A percentile compares a stretch with the other conserved stretches of the same genome.
These are phyloP conservation scores for Aureobasidium sp. DNA, from an alignment of 2,329 filamentous ascomycete species.

Conservation along the genomic window DNA sequence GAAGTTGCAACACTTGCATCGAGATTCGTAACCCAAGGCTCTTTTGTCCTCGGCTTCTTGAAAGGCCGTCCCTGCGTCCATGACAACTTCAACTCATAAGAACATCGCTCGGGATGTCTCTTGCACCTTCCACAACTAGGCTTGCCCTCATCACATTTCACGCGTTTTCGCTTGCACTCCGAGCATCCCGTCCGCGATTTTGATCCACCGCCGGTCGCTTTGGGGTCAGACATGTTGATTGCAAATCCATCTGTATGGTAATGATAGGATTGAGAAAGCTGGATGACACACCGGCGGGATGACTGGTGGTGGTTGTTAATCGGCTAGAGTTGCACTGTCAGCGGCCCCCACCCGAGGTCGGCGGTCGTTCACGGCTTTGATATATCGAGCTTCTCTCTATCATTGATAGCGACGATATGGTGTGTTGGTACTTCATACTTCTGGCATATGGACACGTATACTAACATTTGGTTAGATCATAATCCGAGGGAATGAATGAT, in stretches of 20 bases:
- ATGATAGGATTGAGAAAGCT: background rate
- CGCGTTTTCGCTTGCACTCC: constrained; percentile 24
- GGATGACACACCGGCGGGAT: constrained; percentile 5
- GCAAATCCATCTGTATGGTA: background rate
- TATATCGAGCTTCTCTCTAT: background rate
- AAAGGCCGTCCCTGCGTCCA: constrained; percentile 11
- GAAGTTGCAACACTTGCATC: background rate
- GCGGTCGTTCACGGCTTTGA: background rate
- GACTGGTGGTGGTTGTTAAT: constrained; percentile 8
- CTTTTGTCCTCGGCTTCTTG: constrained; percentile 11
- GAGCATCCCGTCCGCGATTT: constrained; percentile 24
- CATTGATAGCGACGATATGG: background rate
- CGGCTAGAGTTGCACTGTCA: constrained; percentile 1
- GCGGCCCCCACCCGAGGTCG: background rate
- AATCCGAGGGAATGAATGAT: too few relatives aligned
- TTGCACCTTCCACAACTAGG: constrained; percentile 20
- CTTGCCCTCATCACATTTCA: constrained; percentile 25
- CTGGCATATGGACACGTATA: background rate
- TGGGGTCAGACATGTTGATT: constrained; percentile 6
- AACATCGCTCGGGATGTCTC: constrained; percentile 18
- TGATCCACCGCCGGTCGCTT: constrained; percentile 1
- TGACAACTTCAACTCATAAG: constrained; percentile 15
- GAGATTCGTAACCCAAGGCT: constrained; percentile 3
- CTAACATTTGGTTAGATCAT: background rate
- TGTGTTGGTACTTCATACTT: background rate